Base-by-base conservation (phyloP, 1,284 basidiomycete genomes). In the Hymenochaete sp. region DNA sequence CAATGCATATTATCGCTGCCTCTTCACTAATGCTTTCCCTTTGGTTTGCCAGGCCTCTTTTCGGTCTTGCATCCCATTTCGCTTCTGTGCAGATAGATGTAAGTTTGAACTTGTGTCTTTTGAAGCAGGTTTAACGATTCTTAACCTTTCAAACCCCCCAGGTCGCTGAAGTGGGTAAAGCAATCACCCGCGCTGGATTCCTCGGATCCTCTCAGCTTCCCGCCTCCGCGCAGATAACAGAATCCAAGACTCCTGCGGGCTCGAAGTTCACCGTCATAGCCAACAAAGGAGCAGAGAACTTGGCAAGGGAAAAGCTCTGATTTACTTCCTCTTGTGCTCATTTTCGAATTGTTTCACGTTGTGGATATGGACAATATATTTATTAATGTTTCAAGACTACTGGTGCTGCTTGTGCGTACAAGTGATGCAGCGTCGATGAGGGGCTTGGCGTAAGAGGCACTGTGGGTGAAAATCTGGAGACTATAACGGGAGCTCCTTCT, bases 241-340 rank as follows among this genome's bases (percentile, higher is more conserved):
- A 52, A 29, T 42, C 35, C 2, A 37, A 44, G 31, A 45, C 45
- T 7, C 50, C 54, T 4, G 44, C 38, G 2, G 42, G 39, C 7
- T 35, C 44, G 19, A 40, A 48, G 24, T 58, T 54, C 45, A 58
- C 57, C 6, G n/a, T 53, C 38, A 53, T 58, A 32, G 48, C 42
- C 5, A 58, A 57, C 26, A 33, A 26, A 10, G 57, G 56, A 22
- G 45, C 51, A 18, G 52, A 25, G 41, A 39, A 2, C 46, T 58
- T 18, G 50, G 32, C 5, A 35, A 5, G n/a, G n/a, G n/a, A n/a
- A n/a, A n/a, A n/a, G n/a, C n/a, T n/a, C n/a, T n/a, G n/a, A n/a
- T n/a, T n/a, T n/a, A n/a, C n/a, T n/a, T n/a, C n/a, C n/a, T n/a
- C n/a, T n/a, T n/a, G n/a, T n/a, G n/a, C n/a, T n/a, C n/a, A n/a